Base-by-base conservation (phyloP, 1,139 yeast genomes). In the Casaregolazyma suthepensis region DNA sequence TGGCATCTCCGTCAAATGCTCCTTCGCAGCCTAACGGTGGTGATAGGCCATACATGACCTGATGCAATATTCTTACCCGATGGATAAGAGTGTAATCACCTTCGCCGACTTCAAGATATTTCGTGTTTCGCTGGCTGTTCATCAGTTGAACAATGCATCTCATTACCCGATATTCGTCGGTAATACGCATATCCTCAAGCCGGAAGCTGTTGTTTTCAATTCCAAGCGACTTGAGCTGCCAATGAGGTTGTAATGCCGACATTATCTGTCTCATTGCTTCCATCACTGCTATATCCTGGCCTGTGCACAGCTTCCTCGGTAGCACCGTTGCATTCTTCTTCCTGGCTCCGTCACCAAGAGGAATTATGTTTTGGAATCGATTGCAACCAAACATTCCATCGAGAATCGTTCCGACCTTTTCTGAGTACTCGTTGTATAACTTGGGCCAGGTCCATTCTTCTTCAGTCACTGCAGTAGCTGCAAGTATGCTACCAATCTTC, bases 251-350 rank as follows among this genome's bases (percentile, higher is more conserved):
- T 12, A 63, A 54, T 2, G 60, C 53, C 7, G 62, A 52, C 22
- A 67, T 54, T 3, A 69, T 52, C 56, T 69, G 71, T 18, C 71
- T 61, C 51, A 69, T 61, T n/a, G 68, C 68, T 55, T 70, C 73
- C 37, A 69, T 54, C 45, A 61, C 65, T 38, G 62, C 71, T 61
- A 55, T 55, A 54, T 61, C 60, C 43, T 63, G 65, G 23, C 59
- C 63, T 26, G 55, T 52, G n/a, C 51, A 37, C 1, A 50, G 43
- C 43, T 52, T 56, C 22, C 51, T 45, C 35, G 46, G 52, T 12
- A 38, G 40, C 18, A 20, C 20, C 10, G 44, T 15, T n/a, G 44
- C 43, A 22, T 12, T 20, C 26, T 29, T 35, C 44, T 46, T 46
- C 35, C 40, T 37, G 15, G 23, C 40, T n/a, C 49, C 49, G 5